A percentile compares a stretch with the other conserved stretches of the same genome.
These are phyloP conservation scores for Zymoseptoria passerinii DNA, from an alignment of 2,329 filamentous ascomycete species.

Conservation along the genomic window DNA sequence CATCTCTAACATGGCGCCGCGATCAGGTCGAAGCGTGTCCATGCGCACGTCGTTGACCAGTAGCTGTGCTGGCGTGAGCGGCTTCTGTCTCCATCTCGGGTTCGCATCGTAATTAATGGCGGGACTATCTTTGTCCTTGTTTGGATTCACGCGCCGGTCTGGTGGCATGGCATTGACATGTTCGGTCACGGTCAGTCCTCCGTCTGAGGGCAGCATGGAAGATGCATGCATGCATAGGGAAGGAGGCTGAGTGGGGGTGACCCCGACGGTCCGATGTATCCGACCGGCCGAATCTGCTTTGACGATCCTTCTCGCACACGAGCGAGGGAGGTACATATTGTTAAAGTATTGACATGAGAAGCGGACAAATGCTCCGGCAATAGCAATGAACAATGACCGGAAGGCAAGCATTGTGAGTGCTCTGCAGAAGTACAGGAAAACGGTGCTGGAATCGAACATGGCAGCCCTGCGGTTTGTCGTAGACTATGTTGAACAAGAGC, in stretches of 20 bases:
- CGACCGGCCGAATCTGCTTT: too few relatives aligned
- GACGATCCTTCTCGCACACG: too few relatives aligned
- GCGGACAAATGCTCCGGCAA: too few relatives aligned
- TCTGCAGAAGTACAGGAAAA: too few relatives aligned
- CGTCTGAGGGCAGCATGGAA: background rate
- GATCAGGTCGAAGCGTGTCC: slow-evolving; percentile 26
- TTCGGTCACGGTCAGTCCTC: background rate
- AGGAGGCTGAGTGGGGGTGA: background rate
- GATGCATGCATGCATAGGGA: background rate
- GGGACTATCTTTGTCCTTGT: slow-evolving; percentile 7
- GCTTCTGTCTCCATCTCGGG: slow-evolving; percentile 32
- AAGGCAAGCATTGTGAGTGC: too few relatives aligned
- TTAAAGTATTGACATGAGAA: too few relatives aligned
- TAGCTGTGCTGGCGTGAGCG: slow-evolving; percentile 33
- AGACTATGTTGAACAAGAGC: too few relatives aligned
- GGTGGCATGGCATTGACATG: slow-evolving; percentile 11
- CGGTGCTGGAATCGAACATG: too few relatives aligned
- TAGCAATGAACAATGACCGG: too few relatives aligned
- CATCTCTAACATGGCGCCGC: slow-evolving; percentile 33
- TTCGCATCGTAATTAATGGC: slow-evolving; percentile 29
- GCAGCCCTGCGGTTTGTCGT: too few relatives aligned
- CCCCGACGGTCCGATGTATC: background rate
- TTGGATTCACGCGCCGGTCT: slow-evolving; percentile 1
- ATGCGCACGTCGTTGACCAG: slow-evolving; percentile 35
- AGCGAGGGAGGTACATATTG: too few relatives aligned